phyloP scores from a whole-genome alignment of 2,329 filamentous ascomycete species.

The Cytospora schulzeri region DNA sequence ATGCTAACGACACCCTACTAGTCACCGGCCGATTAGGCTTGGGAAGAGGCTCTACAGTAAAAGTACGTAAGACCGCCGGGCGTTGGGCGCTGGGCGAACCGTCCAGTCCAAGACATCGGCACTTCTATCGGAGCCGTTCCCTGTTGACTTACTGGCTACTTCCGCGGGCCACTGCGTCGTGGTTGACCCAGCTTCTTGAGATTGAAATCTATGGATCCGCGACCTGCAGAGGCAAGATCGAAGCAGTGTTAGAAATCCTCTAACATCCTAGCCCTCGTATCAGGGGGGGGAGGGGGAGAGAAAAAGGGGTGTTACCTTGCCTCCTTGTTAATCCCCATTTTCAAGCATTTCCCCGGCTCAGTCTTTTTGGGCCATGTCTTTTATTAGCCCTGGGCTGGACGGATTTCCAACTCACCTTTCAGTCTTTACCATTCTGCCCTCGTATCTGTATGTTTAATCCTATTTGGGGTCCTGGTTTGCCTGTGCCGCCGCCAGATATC shows the following conservation, averaged over 20 bases:
- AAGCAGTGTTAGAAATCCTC: neutral
- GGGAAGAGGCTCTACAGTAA: neutral
- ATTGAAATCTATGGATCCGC: neutral
- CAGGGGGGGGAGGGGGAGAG: neutral
- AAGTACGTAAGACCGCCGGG: neutral
- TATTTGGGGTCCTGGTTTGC: neutral
- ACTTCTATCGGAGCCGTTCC: slow-evolving; percentile 14
- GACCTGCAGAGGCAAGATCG: neutral
- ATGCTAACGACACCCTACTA: neutral
- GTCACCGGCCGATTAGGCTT: neutral
- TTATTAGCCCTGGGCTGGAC: neutral
- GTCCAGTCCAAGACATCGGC: slow-evolving; percentile 5
- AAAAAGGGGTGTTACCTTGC: neutral
- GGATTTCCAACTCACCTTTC: neutral
- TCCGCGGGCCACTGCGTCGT: slow-evolving; percentile 16
- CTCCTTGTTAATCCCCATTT: neutral
- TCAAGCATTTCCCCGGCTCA: neutral
- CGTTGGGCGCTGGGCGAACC: slow-evolving; percentile 12
- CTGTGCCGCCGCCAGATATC: slow-evolving; percentile 11
- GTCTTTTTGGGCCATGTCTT: neutral
- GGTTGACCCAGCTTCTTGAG: neutral
- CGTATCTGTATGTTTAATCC: neutral
- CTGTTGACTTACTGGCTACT: slow-evolving; percentile 10
- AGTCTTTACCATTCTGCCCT: neutral
- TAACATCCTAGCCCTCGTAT: neutral